Evolutionary conservation across 108 stramenopile genomes (phyloP), one percentile per base, ranked within the genome.

Genomic region (Nitzschia palea): DNA sequence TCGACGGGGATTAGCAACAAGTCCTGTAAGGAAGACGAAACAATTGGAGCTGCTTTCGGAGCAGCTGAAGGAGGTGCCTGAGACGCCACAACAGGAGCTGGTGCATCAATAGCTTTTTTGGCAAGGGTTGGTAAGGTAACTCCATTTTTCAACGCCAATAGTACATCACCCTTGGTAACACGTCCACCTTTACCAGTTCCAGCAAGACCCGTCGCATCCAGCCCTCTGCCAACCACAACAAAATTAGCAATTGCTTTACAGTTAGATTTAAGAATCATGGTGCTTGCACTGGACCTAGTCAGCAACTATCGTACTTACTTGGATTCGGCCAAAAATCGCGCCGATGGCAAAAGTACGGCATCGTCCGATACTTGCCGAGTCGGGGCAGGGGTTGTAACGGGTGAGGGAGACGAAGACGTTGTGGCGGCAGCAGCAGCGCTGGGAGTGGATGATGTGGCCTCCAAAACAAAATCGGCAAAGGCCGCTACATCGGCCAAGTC

Each of bases 141-240:
- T 44, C 88, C 80, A 60, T 77, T 68, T 40, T 54, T 32, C 50
- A 94, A 40, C 33, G 95, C 93, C n/a, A 42, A 25, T 55, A 96
- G 59, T n/a, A 96, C 90, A 65, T 96, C 96, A 30, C 88, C 90
- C 76, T 97, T 97, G 36, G 92, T 95, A 52, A 97, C 85, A 26
- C 92, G 77, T 28, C 96, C 96, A 6, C 86, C 91, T 74, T 93
- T 94, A 23, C 90, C 96, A 44, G 84, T 78, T 42, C 96, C 96
- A 27, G 51, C 27, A 58, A 97, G 69, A 26, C 67, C 79, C 45
- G 84, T 83, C 20, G 86, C 91, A 71, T 96, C 91, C 44, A 97
- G 51, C 30, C 87, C 83, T 37, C 74, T 76, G 73, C 27, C 20
- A 48, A 29, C 4, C 6, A 54, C 36, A 4, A 15, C 26, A 40